A percentile compares a stretch with the other conserved stretches of the same genome.
phyloP scores from a whole-genome alignment of 306 rosid genomes.

The Rubus idaeus region DNA sequence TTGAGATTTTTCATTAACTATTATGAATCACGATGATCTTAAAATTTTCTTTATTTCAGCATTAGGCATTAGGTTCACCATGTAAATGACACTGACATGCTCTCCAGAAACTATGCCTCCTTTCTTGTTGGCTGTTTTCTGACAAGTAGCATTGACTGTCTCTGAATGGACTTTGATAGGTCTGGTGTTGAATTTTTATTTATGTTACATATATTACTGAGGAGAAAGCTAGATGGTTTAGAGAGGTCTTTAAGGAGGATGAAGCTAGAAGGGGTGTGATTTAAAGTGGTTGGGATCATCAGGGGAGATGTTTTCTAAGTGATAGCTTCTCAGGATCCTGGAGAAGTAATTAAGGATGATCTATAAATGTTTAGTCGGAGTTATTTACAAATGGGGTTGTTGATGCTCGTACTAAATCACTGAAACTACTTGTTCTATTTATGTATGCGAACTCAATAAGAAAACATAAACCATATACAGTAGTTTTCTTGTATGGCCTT shows the following conservation, averaged over 20 bases:
- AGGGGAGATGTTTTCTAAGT: neutral
- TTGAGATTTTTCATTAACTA: slow-evolving; percentile 8
- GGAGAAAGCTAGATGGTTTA: neutral
- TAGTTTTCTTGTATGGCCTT: neutral
- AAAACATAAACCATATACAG: neutral
- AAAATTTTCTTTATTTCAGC: neutral
- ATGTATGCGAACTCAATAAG: neutral
- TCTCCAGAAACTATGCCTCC: neutral
- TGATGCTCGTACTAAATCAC: neutral
- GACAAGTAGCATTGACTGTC: neutral
- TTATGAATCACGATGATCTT: neutral
- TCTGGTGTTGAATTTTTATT: neutral
- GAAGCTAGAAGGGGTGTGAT: neutral
- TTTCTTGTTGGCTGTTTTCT: slow-evolving; percentile 1
- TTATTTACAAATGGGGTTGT: neutral
- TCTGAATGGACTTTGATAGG: neutral
- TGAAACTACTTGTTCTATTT: neutral
- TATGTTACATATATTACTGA: neutral
- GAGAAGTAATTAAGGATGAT: neutral
- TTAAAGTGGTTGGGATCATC: neutral
- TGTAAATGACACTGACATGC: neutral
- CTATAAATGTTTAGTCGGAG: neutral
- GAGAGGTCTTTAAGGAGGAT: neutral
- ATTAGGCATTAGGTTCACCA: slow-evolving; percentile 2
- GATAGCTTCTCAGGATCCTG: neutral